Evolutionary conservation across 2,329 filamentous ascomycete genomes (phyloP), one percentile per base, ranked within the genome.

Genomic region (Ceratocystis cubensis): DNA sequence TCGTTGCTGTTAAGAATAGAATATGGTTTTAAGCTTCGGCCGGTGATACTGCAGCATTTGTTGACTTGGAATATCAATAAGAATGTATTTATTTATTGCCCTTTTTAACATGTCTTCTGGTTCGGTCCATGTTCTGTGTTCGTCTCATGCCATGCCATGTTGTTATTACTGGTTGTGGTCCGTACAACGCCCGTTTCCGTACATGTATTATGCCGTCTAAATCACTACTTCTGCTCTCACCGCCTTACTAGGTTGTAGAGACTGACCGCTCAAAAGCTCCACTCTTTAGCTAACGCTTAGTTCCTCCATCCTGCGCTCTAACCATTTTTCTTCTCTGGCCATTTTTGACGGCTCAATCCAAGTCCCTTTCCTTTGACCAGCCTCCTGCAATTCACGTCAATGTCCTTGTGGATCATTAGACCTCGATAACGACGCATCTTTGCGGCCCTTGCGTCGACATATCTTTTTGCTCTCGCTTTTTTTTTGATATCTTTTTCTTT

Each of bases 361-460:
- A 30, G 25, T 59, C 8, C 13, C 13, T 15, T 50, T 63, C 61
- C 61, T 63, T 63, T 45, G 10, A 48, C 44, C 61, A 63, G 61
- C 61, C 61, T 63, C 61, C 61, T 45, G n/a, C 46, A 63, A 63
- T 46, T 63, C 53, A 59, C 53, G 28, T 59, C 53, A 37, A 25
- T 25, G 25, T 30, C 25, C 33, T n/a, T n/a, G 17, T 59, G 25
- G 53, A 17, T 17, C 28, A 33, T 59, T 59, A n/a, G 15, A 33
- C 13, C 28, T 59, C 7, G 28, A 7, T 33, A 30, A 30, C 53
- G 53, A 59, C 53, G 28, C 22, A 59, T 17, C n/a, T 22, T 59
- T 59, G 53, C 13, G 53, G 53, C 28, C 53, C 53, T 59, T 59
- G 53, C 53, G 25, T 33, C 28, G 53, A 33, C 25, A 25, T 59